Base-by-base conservation (phyloP, 805 yeast genomes). In the Teunomyces funiuensis region DNA sequence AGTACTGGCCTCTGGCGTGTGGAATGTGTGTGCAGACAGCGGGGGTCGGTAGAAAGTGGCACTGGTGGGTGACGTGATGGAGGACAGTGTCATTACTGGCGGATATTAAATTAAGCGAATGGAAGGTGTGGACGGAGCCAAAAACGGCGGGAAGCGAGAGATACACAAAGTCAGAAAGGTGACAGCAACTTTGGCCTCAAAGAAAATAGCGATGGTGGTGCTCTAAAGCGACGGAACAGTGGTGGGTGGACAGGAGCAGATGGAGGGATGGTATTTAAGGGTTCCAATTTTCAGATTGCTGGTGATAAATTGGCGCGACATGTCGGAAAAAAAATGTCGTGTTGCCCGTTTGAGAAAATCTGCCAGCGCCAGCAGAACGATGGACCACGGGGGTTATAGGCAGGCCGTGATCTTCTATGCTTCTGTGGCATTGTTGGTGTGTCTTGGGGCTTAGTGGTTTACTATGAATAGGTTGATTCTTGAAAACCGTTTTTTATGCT, bases 241-340 rank as follows among this genome's bases (percentile, higher is more conserved):
- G 28, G n/a, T n/a, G n/a, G n/a, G n/a, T 33, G 15, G 15, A n/a
- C 6, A 14, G 19, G 18, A 7, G 37, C n/a, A 33, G 26, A 10
- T 22, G 37, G 28, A 33, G 37, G 28, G 37, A 28, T 15, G 20
- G 16, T 31, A 31, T 31, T 31, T 31, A 31, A 31, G 34, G 34
- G 34, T 19, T 19, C 19, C 16, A 20, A n/a, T 31, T 31, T 31
- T 17, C 19, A 9, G 25, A 31, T 13, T 31, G 34, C 34, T 31
- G 34, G 34, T 31, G 25, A 31, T 19, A 31, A 18, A 30, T 5
- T 23, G 25, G 22, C 11, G 23, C 33, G 19, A 18, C 33, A 30
- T 14, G 30, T 6, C 18, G 8, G 18, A 28, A 19, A 31, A 30
- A 31, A 31, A 31, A 31, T 31, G 34, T 31, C 14, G n/a, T 17